Evolutionary conservation across 768 basidiomycete species (phyloP), one percentile per base, ranked within the genome.

Genomic region (Inosperma sp.): DNA sequence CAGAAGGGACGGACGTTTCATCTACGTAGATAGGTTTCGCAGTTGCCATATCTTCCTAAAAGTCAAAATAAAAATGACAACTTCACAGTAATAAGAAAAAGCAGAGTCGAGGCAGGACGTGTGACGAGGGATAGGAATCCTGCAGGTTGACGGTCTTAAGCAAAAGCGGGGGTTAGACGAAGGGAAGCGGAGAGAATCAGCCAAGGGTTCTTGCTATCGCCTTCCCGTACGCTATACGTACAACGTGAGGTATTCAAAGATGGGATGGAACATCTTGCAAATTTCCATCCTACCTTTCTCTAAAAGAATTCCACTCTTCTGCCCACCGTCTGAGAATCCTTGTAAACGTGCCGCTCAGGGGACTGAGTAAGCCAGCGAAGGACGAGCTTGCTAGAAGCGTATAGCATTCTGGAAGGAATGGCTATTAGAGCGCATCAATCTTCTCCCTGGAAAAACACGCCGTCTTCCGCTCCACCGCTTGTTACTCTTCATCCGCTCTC

Each of bases 171-270:
- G 53, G 16, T 47, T 47, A 34, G 43, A 53, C 44, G 25, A 45
- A 56, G 56, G 60, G 60, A 59, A 59, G 56, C 59, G 35, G 22
- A 63, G 54, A 55, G 35, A 63, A 60, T 63, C 58, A 59, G 56
- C 55, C 56, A 57, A 56, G 53, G n/a, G 48, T 59, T 55, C 56
- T 54, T 41, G 54, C 54, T 54, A 52, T 31, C 31, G 50, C 44
- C 55, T 56, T 59, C 49, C 42, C 39, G 50, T 47, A 47, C 40
- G 42, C 56, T 59, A 59, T 55, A 59, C 59, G 59, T 57, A 56
- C 58, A 33, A 51, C 50, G 50, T 51, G 58, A 49, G 42, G 52
- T 49, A 53, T 46, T 54, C 58, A 48, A 52, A 52, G 58, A 52
- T 51, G 47, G 57, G 55, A 48, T 53, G 45, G 60, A 59, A 59